phyloP scores from a whole-genome alignment of 2,329 filamentous ascomycete species.

The Byssochlamys sp. region DNA sequence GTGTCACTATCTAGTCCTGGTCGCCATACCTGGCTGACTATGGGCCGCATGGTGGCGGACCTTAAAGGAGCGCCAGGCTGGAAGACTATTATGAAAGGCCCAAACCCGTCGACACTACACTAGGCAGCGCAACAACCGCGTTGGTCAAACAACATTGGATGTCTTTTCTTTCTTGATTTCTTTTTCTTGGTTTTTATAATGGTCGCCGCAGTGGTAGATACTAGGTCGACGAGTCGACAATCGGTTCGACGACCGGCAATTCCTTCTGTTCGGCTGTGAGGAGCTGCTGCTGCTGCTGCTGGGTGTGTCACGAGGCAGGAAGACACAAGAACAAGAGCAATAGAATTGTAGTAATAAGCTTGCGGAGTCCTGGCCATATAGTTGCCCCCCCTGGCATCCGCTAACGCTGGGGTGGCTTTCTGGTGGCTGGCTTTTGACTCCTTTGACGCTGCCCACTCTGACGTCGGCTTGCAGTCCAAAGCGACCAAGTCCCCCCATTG shows the following conservation, averaged over 20 bases:
- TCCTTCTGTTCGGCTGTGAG: background rate
- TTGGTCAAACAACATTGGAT: background rate
- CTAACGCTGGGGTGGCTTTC: constrained; percentile 9
- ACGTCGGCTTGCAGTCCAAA: constrained; percentile 15
- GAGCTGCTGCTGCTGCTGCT: background rate
- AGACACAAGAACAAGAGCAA: background rate
- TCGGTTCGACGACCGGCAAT: too few species aligned
- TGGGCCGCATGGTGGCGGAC: background rate
- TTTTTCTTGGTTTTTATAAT: too few species aligned
- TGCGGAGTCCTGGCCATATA: background rate
- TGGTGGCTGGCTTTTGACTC: constrained; percentile 9
- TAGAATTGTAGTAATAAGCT: background rate
- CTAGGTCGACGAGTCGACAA: too few species aligned
- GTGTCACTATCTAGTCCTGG: background rate
- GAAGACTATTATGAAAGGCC: background rate
- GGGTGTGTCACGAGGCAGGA: background rate
- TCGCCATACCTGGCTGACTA: background rate
- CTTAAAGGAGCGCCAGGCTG: background rate
- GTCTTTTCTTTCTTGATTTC: background rate
- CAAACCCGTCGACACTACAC: background rate
- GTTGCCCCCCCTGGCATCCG: constrained; percentile 4
- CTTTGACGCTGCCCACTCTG: constrained; percentile 15
- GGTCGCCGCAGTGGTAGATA: too few species aligned
- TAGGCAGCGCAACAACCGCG: background rate
- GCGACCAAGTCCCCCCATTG: constrained; percentile 9